phyloP scores from a whole-genome alignment of 2,329 filamentous ascomycete species.

The Sarocladiaceae sp. region DNA sequence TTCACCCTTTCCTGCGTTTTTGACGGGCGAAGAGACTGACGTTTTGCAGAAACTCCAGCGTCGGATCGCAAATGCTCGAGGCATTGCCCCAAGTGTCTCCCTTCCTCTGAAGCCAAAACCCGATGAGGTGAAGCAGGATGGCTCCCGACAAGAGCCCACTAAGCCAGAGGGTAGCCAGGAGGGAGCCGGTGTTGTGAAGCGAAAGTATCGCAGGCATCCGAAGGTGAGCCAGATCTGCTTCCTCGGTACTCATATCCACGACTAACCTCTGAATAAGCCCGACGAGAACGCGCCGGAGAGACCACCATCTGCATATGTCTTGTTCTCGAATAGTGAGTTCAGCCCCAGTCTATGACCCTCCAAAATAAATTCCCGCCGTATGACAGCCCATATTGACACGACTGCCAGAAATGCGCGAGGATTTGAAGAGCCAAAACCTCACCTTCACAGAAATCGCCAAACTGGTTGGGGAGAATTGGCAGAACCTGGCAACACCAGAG shows the following conservation, averaged over 20 bases:
- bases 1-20: slow-evolving; percentile 9
- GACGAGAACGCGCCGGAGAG: slow-evolving; percentile 76
- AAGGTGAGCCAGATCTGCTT: slow-evolving; percentile 44
- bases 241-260: background rate
- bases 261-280: slow-evolving; percentile 36
- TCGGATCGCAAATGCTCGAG: slow-evolving; percentile 68
- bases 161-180: slow-evolving; percentile 42
- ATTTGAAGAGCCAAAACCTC: slow-evolving; percentile 67
- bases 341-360: background rate
- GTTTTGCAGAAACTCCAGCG: slow-evolving; percentile 70
- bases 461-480: slow-evolving; percentile 76
- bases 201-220: slow-evolving; percentile 72
- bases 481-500: slow-evolving; percentile 58
- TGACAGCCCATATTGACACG: background rate
- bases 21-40: slow-evolving; percentile 13
- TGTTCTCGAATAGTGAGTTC: slow-evolving; percentile 74
- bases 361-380: background rate
- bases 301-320: slow-evolving; percentile 75
- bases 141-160: slow-evolving; percentile 40
- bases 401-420: slow-evolving; percentile 63
- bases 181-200: slow-evolving; percentile 46
- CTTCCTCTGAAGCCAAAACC: slow-evolving; percentile 41
- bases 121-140: slow-evolving; percentile 52
- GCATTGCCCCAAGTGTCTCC: slow-evolving; percentile 49
- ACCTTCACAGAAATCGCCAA: slow-evolving; percentile 82